Evolutionary conservation across 2,329 filamentous ascomycete genomes (phyloP).

Genomic region (Cytospora paraplurivora): DNA sequence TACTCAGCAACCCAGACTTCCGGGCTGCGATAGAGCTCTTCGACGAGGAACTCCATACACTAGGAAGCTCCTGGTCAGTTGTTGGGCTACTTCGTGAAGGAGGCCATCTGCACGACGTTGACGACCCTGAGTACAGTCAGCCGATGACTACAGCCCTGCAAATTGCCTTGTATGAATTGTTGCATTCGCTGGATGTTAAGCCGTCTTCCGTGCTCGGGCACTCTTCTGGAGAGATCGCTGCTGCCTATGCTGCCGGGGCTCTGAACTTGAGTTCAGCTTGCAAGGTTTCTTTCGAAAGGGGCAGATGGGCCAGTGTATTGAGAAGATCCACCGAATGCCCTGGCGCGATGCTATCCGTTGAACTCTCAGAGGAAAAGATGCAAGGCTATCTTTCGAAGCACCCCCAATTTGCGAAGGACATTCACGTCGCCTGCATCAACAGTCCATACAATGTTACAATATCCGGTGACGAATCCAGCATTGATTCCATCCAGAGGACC

Average conservation of each 20-base stretch:
- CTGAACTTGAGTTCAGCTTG: constrained; percentile 30
- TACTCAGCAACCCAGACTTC: constrained; percentile 32
- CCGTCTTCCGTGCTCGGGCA: constrained; percentile 31
- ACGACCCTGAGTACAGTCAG: constrained; percentile 35
- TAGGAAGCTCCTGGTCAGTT: constrained; percentile 7
- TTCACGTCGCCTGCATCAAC: constrained; percentile 5
- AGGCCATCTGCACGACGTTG: constrained; percentile 29
- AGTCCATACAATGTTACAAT: constrained; percentile 8
- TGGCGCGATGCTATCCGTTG: background rate
- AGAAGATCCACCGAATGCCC: too few species aligned
- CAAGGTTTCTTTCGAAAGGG: constrained; percentile 13
- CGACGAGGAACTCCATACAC: constrained; percentile 15
- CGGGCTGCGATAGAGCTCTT: background rate
- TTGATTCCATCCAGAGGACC: background rate
- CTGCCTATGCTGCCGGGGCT: constrained; percentile 32
- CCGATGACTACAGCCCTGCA: constrained; percentile 41
- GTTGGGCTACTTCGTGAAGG: constrained; percentile 32
- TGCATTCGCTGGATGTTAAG: constrained; percentile 31
- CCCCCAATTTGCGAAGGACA: background rate
- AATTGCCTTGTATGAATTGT: constrained; percentile 38
- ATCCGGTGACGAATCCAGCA: background rate
- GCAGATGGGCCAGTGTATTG: background rate
- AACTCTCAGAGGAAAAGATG: background rate
- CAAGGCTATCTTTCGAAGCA: background rate
- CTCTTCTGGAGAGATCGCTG: constrained; percentile 34